Conservation (phyloP, 1,139 yeast genomes). For the Suhomyces ambrosiae region DNA sequence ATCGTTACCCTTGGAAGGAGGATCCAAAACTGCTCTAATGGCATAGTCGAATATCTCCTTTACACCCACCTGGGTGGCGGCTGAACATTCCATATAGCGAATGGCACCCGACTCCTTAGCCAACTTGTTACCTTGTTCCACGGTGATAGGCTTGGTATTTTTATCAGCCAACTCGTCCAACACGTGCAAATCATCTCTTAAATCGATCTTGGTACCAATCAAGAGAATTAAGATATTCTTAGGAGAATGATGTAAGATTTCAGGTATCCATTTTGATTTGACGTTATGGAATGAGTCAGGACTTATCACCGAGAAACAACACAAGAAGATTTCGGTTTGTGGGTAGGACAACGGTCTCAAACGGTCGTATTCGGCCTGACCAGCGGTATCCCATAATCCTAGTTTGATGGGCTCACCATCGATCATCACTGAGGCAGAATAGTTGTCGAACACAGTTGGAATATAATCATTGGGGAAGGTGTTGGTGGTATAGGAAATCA, state of each 20-base stretch:
- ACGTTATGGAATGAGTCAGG: constrained; percentile 83
- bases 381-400: constrained; percentile 98
- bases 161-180: constrained; percentile 69
- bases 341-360: constrained; percentile 90
- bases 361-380: constrained; percentile 91
- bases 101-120: constrained; percentile 76
- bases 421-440: constrained; percentile 77
- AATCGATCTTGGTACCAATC: constrained; percentile 85
- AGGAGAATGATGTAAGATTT: constrained; percentile 83
- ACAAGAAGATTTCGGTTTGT: constrained; percentile 84
- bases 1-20: constrained; percentile 35
- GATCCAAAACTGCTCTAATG: constrained; percentile 67
- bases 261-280: constrained; percentile 80
- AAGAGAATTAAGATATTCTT: constrained; percentile 71
- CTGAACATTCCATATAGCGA: constrained; percentile 85
- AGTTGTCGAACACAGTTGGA: constrained; percentile 63
- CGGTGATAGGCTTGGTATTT: constrained; percentile 62
- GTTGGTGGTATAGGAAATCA: constrained; percentile 86
- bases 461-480: constrained; percentile 88
- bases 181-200: constrained; percentile 78
- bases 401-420: constrained; percentile 80
- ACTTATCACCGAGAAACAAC: constrained; percentile 84
- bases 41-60: constrained; percentile 83
- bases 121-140: constrained; percentile 63
- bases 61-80: constrained; percentile 88